Base-by-base conservation (phyloP, 2,329 filamentous ascomycete genomes). In the Alternaria arbusti region DNA sequence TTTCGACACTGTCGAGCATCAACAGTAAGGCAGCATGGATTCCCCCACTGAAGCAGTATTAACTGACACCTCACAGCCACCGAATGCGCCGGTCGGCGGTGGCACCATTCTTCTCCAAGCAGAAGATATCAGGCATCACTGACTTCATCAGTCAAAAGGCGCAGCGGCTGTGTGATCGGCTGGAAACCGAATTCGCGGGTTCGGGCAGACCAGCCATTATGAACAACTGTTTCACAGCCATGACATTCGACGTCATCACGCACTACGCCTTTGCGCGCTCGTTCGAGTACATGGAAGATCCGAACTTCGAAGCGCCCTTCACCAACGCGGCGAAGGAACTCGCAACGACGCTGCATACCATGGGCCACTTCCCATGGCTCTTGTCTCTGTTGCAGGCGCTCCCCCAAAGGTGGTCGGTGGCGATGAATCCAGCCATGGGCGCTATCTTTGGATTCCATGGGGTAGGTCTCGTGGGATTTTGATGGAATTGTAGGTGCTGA, bases 41-140 rank as follows among this genome's bases (percentile, higher is more conserved):
- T 13, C 28, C 5, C 12, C 28, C 28, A 32, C 28, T 12, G 12
- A 12, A 12, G 5, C 5, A 32, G 30, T 15, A 32, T 32, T 12
- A 32, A 15, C 30, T 32, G 30, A 32, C 30, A 32, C 30, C 30
- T 6, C 30, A 15, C 30, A 32, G 30, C 30, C 75, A 77, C 52
- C 70, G 68, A 12, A 2, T 65, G 20, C 64, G 74, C 22, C 60
- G 74, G 12, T 54, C 56, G 8, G 66, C 74, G 4, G 47, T 77
- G 25, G 66, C 64, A 45, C 66, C 62, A 1, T 77, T 73, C 65
- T 76, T 77, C 59, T 74, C 71, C 7, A 63, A 61, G 23, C 60
- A 59, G 30, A 61, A 17, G 36, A 43, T 43, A 32, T 57, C 30
- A 5, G 44, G 23, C 51, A 43, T 43, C 30, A 32, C 30, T 32